Conservation (phyloP, 1,284 basidiomycete genomes). For the Trichosporon sp. region DNA sequence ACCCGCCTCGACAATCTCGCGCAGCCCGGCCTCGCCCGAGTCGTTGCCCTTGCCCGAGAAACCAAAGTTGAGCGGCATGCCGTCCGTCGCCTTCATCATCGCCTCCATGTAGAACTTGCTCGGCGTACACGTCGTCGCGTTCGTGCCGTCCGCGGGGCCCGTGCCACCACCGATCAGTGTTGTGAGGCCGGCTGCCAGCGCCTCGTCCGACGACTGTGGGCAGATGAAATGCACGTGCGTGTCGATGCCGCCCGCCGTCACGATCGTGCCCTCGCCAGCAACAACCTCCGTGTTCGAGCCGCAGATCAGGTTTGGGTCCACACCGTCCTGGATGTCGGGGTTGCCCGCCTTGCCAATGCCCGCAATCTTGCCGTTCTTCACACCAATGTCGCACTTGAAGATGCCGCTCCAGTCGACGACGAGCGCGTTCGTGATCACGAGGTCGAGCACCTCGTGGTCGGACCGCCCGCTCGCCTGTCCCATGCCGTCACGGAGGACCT, state of each 20-base stretch:
- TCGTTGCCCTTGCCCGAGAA: conserved; percentile 96
- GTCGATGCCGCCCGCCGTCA: conserved; percentile 92
- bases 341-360: conserved; percentile 97
- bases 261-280: conserved; percentile 87
- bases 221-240: conserved; percentile 92
- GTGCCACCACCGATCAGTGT: conserved; percentile 91
- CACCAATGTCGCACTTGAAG: conserved; percentile 98
- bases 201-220: conserved; percentile 71
- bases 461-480: conserved; percentile 79
- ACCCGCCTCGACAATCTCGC: conserved; percentile 81
- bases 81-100: conserved; percentile 86
- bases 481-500: conserved; percentile 93
- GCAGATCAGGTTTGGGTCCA: conserved; percentile 69
- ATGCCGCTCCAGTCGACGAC: conserved; percentile 95
- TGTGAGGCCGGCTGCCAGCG: conserved; percentile 61
- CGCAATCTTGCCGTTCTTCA: conserved; percentile 75
- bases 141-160: conserved; percentile 83
- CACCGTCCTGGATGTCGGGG: conserved; percentile 84
- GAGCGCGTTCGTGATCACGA: conserved; percentile 91
- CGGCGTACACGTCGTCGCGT: conserved; percentile 93
- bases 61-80: conserved; percentile 83
- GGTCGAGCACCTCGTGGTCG: conserved; percentile 69
- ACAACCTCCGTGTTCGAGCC: conserved; percentile 83
- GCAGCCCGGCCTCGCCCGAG: conserved; percentile 62
- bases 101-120: conserved; percentile 78